Evolutionary conservation across 2,329 filamentous ascomycete genomes (phyloP), one percentile per base, ranked within the genome.

Genomic region (Escovopsis sp.): DNA sequence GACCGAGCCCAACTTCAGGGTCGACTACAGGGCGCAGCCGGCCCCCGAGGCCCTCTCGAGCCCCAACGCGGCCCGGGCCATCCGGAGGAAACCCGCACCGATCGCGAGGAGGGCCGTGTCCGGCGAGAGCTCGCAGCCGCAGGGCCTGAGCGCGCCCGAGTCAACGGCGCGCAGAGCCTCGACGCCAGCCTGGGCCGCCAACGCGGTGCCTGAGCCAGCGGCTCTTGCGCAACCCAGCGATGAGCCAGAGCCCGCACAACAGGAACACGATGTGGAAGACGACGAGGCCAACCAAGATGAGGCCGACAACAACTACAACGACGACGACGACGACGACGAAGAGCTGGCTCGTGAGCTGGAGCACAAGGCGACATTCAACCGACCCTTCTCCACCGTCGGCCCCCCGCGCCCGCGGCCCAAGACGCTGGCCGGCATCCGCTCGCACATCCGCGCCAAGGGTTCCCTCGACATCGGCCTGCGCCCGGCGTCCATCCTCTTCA

Each of bases 11-110:
- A 40, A 34, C 35, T 42, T 46, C 32, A 38, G 26, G 33, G 36
- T 15, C 36, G 23, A 12, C 23, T 28, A 23, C n/a, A 39, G 39
- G 11, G 42, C 44, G 40, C 46, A 49, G n/a, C 45, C 52, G 12
- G 48, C 53, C 26, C 49, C 52, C 19, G 42, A 40, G 19, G 50
- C 52, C 12, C 47, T 49, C 15, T 26, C 43, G 44, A 47, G 43
- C 55, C 44, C 55, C 48, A 39, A 51, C 48, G 45, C 55, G 48
- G 39, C 58, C 41, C 67, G 62, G 44, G 60, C 65, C 11, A 65
- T 69, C 45, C 65, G 60, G 46, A 63, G 68, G 45, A 72, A 72
- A 50, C 67, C 67, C 4, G 58, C 64, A 9, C 60, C 62, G 26
- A 48, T 53, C 10, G 52, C 18, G 12, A 26, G 38, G 12, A 38